Conservation (phyloP, 2,329 filamentous ascomycete species). For the Diaporthe australafricana region DNA sequence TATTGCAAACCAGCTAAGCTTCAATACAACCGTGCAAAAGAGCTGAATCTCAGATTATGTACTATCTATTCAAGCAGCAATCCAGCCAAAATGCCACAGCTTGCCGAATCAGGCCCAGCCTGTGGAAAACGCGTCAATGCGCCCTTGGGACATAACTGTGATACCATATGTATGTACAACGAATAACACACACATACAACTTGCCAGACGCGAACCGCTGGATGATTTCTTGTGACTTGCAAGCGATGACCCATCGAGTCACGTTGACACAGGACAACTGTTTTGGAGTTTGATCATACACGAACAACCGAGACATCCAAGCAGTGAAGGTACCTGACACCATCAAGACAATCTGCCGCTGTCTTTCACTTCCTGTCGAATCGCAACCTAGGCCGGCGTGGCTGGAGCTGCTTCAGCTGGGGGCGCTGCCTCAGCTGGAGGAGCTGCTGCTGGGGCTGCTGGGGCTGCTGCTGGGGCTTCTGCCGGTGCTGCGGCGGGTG, state of each 20-base stretch:
- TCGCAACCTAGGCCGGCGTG: neutral
- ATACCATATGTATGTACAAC: conserved; percentile 19
- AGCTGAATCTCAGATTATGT: conserved; percentile 10
- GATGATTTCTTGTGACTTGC: neutral
- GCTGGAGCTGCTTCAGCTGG: neutral
- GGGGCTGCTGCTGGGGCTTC: neutral
- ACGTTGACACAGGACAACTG: neutral
- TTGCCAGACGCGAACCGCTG: neutral
- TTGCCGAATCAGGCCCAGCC: conserved; percentile 9
- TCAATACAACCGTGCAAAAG: neutral
- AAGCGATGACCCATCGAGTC: neutral
- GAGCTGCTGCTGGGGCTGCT: neutral
- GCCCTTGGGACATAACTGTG: neutral
- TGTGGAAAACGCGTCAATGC: neutral
- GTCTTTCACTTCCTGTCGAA: neutral
- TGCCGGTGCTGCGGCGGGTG: neutral
- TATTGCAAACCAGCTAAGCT: neutral
- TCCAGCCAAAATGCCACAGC: neutral
- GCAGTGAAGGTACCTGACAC: neutral
- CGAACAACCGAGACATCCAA: neutral
- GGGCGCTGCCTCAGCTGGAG: neutral
- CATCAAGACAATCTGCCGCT: neutral
- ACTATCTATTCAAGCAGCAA: neutral
- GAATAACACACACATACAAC: neutral
- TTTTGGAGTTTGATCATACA: neutral